Evolutionary conservation across 2,329 filamentous ascomycete genomes (phyloP).

Genomic region (Stemphylium lycopersici): DNA sequence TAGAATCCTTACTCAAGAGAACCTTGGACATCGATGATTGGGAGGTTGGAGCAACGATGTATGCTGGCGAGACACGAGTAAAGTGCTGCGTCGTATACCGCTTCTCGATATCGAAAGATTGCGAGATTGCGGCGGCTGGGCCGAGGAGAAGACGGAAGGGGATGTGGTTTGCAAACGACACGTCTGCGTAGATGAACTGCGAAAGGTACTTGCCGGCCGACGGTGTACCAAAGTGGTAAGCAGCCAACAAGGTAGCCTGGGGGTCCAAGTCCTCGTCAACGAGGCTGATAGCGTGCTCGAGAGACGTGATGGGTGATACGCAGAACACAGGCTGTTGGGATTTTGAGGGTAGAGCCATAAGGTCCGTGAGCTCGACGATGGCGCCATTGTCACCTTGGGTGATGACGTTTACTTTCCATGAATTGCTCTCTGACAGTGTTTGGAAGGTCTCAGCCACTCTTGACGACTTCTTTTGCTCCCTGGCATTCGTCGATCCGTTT

Average conservation of each 20-base stretch:
- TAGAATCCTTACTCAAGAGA: constrained; percentile 16
- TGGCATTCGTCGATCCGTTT: constrained; percentile 17
- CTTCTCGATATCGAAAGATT: constrained; percentile 22
- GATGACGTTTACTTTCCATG: constrained; percentile 29
- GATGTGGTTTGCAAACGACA: constrained; percentile 64
- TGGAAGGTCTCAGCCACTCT: constrained; percentile 13
- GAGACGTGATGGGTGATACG: constrained; percentile 56
- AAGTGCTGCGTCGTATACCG: constrained; percentile 32
- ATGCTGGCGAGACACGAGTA: constrained; percentile 22
- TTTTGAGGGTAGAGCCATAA: constrained; percentile 43
- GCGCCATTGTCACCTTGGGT: constrained; percentile 34
- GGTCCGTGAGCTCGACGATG: constrained; percentile 36
- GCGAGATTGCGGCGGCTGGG: constrained; percentile 28
- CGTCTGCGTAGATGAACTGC: constrained; percentile 60
- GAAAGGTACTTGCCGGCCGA: constrained; percentile 63
- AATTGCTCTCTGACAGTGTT: constrained; percentile 17
- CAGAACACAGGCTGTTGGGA: constrained; percentile 52
- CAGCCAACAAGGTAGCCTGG: constrained; percentile 47
- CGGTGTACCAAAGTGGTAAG: constrained; percentile 60
- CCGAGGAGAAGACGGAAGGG: constrained; percentile 59
- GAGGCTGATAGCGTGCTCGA: constrained; percentile 62
- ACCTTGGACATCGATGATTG: constrained; percentile 27
- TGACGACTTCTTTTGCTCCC: constrained; percentile 17
- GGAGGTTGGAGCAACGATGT: constrained; percentile 15
- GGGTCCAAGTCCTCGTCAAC: constrained; percentile 41